Percentiles rank a stretch among this genome's conserved stretches.
phyloP scores from a whole-genome alignment of 371 early-diverging fungal species.

The Dinochytrium kinnereticum region DNA sequence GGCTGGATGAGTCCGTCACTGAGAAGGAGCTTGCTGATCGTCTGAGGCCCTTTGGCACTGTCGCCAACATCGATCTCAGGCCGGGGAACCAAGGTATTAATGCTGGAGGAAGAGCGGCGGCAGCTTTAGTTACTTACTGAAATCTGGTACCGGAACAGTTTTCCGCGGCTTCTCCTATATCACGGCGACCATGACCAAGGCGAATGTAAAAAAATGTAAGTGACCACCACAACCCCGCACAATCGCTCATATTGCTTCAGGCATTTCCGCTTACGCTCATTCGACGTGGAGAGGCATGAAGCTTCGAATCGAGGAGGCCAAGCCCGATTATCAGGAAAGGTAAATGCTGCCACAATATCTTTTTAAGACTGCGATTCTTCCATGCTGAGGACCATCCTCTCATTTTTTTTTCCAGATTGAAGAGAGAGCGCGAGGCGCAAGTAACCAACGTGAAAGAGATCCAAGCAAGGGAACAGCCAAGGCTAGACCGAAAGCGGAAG shows the following conservation, averaged over 20 bases:
- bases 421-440: background rate
- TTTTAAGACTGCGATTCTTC: background rate
- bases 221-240: background rate
- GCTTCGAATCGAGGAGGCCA: slow-evolving; percentile 79
- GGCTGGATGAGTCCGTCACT: background rate
- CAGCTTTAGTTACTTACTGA: no score
- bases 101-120: no score
- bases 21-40: slow-evolving; percentile 4
- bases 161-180: slow-evolving; percentile 16
- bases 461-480: background rate
- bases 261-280: slow-evolving; percentile 68
- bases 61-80: background rate
- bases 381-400: background rate
- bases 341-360: slow-evolving; percentile 18
- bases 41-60: slow-evolving; percentile 1
- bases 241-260: slow-evolving; percentile 36
- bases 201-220: slow-evolving; percentile 5
- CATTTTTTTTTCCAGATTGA: background rate
- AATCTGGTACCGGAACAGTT: no score
- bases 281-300: slow-evolving; percentile 88
- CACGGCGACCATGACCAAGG: background rate
- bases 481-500: background rate
- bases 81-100: slow-evolving; percentile 16
- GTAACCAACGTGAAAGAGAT: background rate
- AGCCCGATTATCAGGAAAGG: slow-evolving; percentile 68